Conservation (phyloP, 257 asterid species). For the Datura wrightii region DNA sequence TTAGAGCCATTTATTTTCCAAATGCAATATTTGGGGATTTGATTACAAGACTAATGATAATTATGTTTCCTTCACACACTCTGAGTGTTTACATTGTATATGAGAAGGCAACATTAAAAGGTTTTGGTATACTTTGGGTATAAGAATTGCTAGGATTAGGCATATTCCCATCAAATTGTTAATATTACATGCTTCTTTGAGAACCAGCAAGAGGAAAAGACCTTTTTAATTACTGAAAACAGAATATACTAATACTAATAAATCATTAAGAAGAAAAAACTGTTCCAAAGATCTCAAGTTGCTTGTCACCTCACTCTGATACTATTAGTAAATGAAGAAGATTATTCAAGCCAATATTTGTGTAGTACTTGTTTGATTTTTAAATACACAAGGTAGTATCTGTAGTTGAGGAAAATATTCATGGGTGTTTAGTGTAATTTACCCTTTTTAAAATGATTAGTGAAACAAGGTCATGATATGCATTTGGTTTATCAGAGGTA, state of each 20-base stretch:
- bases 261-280: too few species aligned
- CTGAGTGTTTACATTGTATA: neutral
- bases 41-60: neutral
- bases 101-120: neutral
- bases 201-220: neutral
- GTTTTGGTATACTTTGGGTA: neutral
- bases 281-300: neutral
- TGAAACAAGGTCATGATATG: too few species aligned
- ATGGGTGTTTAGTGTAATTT: too few species aligned
- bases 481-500: too few species aligned
- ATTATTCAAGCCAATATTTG: too few species aligned
- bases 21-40: neutral
- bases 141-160: neutral
- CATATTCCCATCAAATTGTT: neutral
- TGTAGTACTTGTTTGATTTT: too few species aligned
- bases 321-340: neutral
- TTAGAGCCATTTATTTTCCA: slow-evolving; percentile 6
- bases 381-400: too few species aligned
- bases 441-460: too few species aligned
- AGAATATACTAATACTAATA: neutral
- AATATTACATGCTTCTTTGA: too few species aligned
- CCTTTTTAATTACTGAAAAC: neutral
- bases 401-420: too few species aligned
- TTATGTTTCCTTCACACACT: neutral
- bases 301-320: neutral